Percentiles rank a stretch among this genome's conserved stretches.
phyloP scores from a whole-genome alignment of 495 filamentous ascomycete species.

The Penicillium lagena region DNA sequence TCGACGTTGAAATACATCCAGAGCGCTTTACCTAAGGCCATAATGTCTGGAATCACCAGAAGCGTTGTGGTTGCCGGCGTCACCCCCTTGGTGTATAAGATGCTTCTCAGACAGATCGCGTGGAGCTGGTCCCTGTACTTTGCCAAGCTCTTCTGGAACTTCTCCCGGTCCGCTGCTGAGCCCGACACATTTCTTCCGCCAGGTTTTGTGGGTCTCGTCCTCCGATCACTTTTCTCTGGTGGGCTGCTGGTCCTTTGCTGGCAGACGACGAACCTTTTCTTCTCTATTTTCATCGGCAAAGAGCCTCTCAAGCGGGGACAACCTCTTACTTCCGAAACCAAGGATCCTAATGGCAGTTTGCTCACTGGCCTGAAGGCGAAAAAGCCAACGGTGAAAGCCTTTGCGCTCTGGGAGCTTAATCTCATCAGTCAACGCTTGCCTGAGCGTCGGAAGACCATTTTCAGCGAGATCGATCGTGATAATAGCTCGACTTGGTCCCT shows the following conservation, averaged over 20 bases:
- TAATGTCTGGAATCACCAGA: slow-evolving; percentile 30
- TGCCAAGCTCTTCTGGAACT: slow-evolving; percentile 64
- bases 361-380: slow-evolving; percentile 74
- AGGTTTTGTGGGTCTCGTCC: slow-evolving; percentile 48
- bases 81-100: slow-evolving; percentile 51
- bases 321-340: slow-evolving; percentile 76
- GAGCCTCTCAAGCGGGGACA: slow-evolving; percentile 75
- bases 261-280: slow-evolving; percentile 68
- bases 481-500: slow-evolving; percentile 77
- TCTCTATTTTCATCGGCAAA: slow-evolving; percentile 69
- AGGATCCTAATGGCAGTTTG: slow-evolving; percentile 87
- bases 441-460: slow-evolving; percentile 73
- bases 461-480: slow-evolving; percentile 80
- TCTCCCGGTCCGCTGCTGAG: slow-evolving; percentile 59
- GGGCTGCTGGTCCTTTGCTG: slow-evolving; percentile 63
- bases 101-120: slow-evolving; percentile 54
- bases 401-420: slow-evolving; percentile 87
- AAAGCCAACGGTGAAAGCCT: slow-evolving; percentile 48
- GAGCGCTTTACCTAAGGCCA: slow-evolving; percentile 10
- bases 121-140: slow-evolving; percentile 65
- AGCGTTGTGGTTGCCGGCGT: slow-evolving; percentile 36
- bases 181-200: slow-evolving; percentile 50
- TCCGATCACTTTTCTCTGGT: slow-evolving; percentile 57
- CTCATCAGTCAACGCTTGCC: slow-evolving; percentile 68
- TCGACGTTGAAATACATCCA: slow-evolving; percentile 30